phyloP scores from a whole-genome alignment of 139 green algal species.

The Mesostigma viride region DNA sequence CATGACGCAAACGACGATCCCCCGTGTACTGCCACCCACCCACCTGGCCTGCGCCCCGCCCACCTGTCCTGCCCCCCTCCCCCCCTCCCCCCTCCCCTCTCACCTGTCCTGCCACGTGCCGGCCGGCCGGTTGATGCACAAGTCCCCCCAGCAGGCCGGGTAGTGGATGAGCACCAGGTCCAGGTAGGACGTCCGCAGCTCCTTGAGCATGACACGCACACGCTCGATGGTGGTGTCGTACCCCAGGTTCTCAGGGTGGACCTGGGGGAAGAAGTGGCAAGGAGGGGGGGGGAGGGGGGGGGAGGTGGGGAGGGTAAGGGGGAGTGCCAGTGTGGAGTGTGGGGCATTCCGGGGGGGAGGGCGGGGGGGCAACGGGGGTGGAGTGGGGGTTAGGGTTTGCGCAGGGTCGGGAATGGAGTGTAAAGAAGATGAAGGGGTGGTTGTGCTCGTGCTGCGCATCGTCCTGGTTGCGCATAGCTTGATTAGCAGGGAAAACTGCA shows the following conservation, averaged over 20 bases:
- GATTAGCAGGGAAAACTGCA: no score
- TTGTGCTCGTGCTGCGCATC: no score
- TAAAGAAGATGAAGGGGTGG: no score
- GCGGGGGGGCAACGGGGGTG: no score
- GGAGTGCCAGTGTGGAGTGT: no score
- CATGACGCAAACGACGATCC: no score
- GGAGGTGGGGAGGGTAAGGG: no score
- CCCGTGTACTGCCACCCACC: background rate
- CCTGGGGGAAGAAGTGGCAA: conserved; percentile 1
- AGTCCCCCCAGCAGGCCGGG: conserved; percentile 46
- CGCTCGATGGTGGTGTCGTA: conserved; percentile 34
- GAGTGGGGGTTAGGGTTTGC: no score
- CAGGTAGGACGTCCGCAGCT: conserved; percentile 53
- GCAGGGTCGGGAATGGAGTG: no score
- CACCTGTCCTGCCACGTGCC: conserved; percentile 53
- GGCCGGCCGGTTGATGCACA: conserved; percentile 38
- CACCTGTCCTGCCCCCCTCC: background rate
- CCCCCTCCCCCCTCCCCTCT: conserved; percentile 42
- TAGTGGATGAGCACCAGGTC: conserved; percentile 81
- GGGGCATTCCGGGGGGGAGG: no score
- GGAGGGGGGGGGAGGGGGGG: background rate
- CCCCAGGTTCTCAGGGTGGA: conserved; percentile 62
- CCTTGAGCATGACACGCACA: conserved; percentile 24
- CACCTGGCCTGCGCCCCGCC: background rate
- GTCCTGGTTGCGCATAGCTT: no score